phyloP scores from a whole-genome alignment of 495 filamentous ascomycete species.

The Saxophila tyrrhenica region DNA sequence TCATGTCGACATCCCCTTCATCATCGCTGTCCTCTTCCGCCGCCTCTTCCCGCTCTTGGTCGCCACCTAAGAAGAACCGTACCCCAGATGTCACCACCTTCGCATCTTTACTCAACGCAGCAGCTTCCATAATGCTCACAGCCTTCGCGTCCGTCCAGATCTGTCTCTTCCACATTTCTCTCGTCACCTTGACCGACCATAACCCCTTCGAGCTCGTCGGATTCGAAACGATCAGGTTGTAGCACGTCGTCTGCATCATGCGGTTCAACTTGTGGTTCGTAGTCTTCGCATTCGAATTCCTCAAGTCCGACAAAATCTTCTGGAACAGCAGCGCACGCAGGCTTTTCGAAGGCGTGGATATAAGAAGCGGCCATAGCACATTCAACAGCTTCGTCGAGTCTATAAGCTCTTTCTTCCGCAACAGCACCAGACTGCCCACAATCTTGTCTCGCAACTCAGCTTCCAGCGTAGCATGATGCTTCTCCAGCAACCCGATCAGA shows the following conservation, averaged over 20 bases:
- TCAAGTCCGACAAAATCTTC: constrained; percentile 83
- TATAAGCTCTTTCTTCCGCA: constrained; percentile 83
- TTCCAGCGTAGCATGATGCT: constrained; percentile 71
- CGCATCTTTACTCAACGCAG: constrained; percentile 66
- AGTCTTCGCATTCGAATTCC: constrained; percentile 69
- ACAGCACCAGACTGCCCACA: constrained; percentile 75
- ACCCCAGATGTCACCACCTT: constrained; percentile 83
- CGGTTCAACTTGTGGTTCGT: constrained; percentile 87
- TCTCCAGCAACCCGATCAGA: constrained; percentile 63
- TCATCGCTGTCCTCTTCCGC: constrained; percentile 86
- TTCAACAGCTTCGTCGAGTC: constrained; percentile 73
- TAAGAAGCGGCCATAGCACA: constrained; percentile 83
- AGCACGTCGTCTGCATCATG: constrained; percentile 82
- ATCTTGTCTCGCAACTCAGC: constrained; percentile 83
- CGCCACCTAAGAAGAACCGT: constrained; percentile 88
- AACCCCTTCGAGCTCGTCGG: constrained; percentile 70
- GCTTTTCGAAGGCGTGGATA: constrained; percentile 75
- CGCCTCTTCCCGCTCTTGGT: constrained; percentile 84
- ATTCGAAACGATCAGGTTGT: constrained; percentile 80
- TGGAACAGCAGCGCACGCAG: constrained; percentile 72
- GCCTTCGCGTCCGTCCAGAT: constrained; percentile 83
- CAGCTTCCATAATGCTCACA: constrained; percentile 91
- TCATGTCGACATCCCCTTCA: constrained; percentile 64
- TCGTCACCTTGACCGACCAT: constrained; percentile 86
- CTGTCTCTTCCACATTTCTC: constrained; percentile 78